Conservation (phyloP, 2,329 filamentous ascomycete species). For the Ophiostoma himal-ulmi region DNA sequence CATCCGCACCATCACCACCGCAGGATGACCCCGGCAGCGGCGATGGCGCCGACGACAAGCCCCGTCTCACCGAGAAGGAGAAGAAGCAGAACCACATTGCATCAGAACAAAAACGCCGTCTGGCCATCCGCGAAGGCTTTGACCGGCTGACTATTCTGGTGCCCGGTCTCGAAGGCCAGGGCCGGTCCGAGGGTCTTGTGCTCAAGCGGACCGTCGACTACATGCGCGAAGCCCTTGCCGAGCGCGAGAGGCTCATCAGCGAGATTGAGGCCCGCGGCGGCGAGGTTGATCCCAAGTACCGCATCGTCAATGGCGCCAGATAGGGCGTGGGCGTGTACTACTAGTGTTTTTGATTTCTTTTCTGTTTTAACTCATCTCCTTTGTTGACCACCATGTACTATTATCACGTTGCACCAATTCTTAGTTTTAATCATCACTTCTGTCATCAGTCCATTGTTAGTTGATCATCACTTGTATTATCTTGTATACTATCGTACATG, state of each 20-base stretch:
- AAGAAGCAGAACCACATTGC: constrained; percentile 37
- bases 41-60: constrained; percentile 29
- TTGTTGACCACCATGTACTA: not conserved
- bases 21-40: constrained; percentile 16
- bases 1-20: constrained; percentile 14
- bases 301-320: constrained; percentile 17
- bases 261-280: constrained; percentile 54
- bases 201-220: constrained; percentile 64
- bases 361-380: not conserved
- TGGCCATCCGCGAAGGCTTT: constrained; percentile 74
- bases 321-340: constrained; percentile 17
- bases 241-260: constrained; percentile 52
- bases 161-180: constrained; percentile 75
- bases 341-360: not conserved
- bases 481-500: not conserved
- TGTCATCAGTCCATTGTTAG: not conserved
- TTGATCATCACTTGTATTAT: no score
- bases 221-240: constrained; percentile 54
- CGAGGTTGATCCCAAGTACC: constrained; percentile 40
- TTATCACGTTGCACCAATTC: not conserved
- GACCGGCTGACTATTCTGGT: constrained; percentile 75
- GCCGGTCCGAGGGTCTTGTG: constrained; percentile 79
- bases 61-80: constrained; percentile 37
- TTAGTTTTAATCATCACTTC: not conserved
- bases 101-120: constrained; percentile 36